Conservation (phyloP, 1,139 yeast genomes). For the Yamadazyma diddensiae region DNA sequence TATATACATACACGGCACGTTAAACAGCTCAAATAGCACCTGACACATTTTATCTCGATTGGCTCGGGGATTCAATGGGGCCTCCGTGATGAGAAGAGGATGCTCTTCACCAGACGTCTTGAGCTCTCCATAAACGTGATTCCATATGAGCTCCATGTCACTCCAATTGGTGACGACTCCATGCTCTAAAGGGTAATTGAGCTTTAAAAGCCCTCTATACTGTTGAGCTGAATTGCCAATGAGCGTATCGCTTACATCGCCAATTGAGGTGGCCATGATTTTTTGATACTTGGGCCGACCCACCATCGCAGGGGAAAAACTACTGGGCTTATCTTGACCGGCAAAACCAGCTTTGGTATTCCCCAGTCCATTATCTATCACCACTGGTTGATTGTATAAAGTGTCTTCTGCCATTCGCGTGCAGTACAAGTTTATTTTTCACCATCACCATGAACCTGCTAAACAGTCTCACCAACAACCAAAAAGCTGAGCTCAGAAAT, state of each 20-base stretch:
- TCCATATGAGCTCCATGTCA: slow-evolving; percentile 80
- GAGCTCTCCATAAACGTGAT: slow-evolving; percentile 57
- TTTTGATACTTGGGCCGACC: slow-evolving; percentile 84
- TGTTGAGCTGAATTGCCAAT: slow-evolving; percentile 75
- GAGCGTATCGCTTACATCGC: slow-evolving; percentile 37
- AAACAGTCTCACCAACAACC: slow-evolving; percentile 38
- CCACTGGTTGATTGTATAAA: slow-evolving; percentile 79
- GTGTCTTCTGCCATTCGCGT: slow-evolving; percentile 10
- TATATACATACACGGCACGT: slow-evolving; percentile 82
- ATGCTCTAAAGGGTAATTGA: slow-evolving; percentile 73
- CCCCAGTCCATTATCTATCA: slow-evolving; percentile 93
- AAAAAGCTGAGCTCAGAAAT: slow-evolving; percentile 42
- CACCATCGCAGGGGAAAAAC: slow-evolving; percentile 50
- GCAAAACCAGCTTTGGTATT: slow-evolving; percentile 88
- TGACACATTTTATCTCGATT: slow-evolving; percentile 77
- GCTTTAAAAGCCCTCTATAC: slow-evolving; percentile 67
- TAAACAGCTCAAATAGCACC: slow-evolving; percentile 76
- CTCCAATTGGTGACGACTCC: slow-evolving; percentile 86
- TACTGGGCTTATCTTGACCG: slow-evolving; percentile 79
- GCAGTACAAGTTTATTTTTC: no score
- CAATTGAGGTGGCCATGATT: slow-evolving; percentile 73
- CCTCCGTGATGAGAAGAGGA: slow-evolving; percentile 78
- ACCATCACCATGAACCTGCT: slow-evolving; percentile 24
- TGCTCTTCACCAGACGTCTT: slow-evolving; percentile 51
- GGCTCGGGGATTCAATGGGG: slow-evolving; percentile 73